Percentiles rank a stretch among this genome's conserved stretches.
Evolutionary conservation across 805 yeast species (phyloP).

Genomic region (Hanseniaspora valbyensis): DNA sequence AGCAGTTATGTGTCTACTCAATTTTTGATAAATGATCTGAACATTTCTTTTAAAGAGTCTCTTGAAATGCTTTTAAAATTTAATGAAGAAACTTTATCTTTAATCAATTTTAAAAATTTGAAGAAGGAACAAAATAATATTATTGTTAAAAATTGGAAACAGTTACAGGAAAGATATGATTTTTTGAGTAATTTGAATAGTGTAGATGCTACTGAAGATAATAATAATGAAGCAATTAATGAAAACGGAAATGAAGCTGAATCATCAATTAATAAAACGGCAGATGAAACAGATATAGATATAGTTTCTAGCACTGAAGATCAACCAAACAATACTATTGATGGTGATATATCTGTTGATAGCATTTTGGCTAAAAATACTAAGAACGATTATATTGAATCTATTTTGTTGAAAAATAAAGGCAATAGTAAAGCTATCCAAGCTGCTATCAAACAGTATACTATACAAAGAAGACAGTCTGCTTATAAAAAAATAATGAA

Average conservation of each 20-base stretch:
- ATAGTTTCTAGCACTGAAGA: too few relatives aligned
- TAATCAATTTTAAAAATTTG: constrained; percentile 49
- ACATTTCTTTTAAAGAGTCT: constrained; percentile 30
- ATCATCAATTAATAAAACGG: background rate
- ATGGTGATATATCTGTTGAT: constrained; percentile 26
- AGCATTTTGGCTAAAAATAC: constrained; percentile 19
- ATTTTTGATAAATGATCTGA: constrained; percentile 25
- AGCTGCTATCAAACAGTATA: constrained; percentile 9
- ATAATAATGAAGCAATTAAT: constrained; percentile 28
- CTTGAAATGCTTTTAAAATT: constrained; percentile 33
- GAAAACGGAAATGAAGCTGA: constrained; percentile 22
- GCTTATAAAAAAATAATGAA: constrained; percentile 2
- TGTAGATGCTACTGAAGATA: constrained; percentile 32
- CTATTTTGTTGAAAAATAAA: constrained; percentile 9
- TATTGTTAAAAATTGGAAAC: constrained; percentile 27
- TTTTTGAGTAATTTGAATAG: constrained; percentile 28
- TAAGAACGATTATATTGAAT: constrained; percentile 5
- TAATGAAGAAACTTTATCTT: constrained; percentile 30
- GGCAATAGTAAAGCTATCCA: constrained; percentile 11
- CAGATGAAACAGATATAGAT: background rate
- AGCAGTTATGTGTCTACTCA: constrained; percentile 47
- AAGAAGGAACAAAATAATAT: constrained; percentile 43
- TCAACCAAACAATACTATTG: constrained; percentile 19
- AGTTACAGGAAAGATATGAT: constrained; percentile 28
- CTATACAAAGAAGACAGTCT: background rate